Base-by-base conservation (phyloP, 768 basidiomycete species). In the Sporobolomyces phaffii region DNA sequence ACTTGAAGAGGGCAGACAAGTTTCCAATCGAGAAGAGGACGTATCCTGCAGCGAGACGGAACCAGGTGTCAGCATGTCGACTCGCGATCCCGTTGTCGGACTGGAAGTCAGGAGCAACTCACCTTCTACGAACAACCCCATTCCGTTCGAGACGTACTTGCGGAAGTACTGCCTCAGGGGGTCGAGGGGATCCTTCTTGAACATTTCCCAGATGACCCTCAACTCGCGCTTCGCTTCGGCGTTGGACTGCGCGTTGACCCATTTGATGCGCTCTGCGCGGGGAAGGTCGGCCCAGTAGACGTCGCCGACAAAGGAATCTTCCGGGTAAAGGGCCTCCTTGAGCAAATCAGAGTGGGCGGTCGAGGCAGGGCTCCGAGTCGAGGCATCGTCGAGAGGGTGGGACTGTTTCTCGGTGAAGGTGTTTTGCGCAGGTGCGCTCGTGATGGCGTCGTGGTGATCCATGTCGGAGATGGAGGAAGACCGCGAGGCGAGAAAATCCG, bases 21-120 rank as follows among this genome's bases (percentile, higher is more conserved):
- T 79, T 80, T 36, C 79, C 79, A 62, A 80, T 79, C 13, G 78
- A 79, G 77, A 80, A 80, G 33, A 80, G 73, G 47, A 77, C 76
- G 62, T 77, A 79, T 40, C 78, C 78, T 66, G 77, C 9, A 2
- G 10, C 38, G n/a, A 13, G 28, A 44, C n/a, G 24, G 20, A 5
- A 13, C 28, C 13, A 26, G 48, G n/a, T n/a, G n/a, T 29, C 13
- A 26, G 24, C 29, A 11, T 22, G 24, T 26, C 26, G 26, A 49
- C 29, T n/a, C n/a, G n/a, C n/a, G n/a, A n/a, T n/a, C n/a, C n/a
- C n/a, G n/a, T n/a, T n/a, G n/a, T n/a, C n/a, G n/a, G n/a, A 24
- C 24, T 26, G n/a, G 18, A 26, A 26, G 9, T 26, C 26, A 26
- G 28, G 47, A 45, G 36, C 38, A 38, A 41, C 64, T 29, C 41